Evolutionary conservation across 75 land plant genomes (phyloP), one percentile per base, ranked within the genome.

Genomic region (Pinus tabuliformis): DNA sequence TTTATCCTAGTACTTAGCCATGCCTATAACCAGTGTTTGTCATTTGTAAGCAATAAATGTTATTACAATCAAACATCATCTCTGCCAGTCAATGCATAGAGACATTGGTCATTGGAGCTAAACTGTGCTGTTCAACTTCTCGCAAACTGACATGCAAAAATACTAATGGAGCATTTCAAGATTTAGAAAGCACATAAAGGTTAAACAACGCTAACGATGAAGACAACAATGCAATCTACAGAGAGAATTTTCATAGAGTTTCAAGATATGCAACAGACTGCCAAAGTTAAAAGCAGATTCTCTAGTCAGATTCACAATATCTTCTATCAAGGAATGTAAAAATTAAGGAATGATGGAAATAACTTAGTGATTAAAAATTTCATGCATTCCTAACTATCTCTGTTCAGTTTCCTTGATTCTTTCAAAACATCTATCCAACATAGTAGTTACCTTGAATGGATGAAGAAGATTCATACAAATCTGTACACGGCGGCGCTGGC

Each of bases 401-500:
- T 26, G 26, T 30, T 16, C 30, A 37, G 24, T 62, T 28, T 24
- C 18, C 70, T 36, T 65, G 7, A 65, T 37, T 26, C n/a, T 33
- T 68, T 39, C 8, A 3, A 39, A 68, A 16, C 16, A 64, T 15
- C 30, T 64, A 65, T 33, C n/a, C 6, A 66, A 17, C 45, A 20
- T n/a, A 68, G n/a, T 68, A 68, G 42, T 3, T 74, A 96, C 99
- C 95, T 94, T 80, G 71, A 86, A 96, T 13, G 98, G 99, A 73
- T 88, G 91, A 63, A 96, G 90, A 77, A 96, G 93, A 37, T 98
- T 98, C 99, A 96, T 90, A 75, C 99, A 96, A 2, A 96, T 94
- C 77, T 96, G 99, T 58, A 96, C 99, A 28, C 99, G 82, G 14
- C 99, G 88, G 11, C 99, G 83, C 79, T 96, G 99, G 30, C 99